Percentiles rank a stretch among this genome's conserved stretches.
Conservation (phyloP, 1,284 basidiomycete species). For the Xanthoconium separans region DNA sequence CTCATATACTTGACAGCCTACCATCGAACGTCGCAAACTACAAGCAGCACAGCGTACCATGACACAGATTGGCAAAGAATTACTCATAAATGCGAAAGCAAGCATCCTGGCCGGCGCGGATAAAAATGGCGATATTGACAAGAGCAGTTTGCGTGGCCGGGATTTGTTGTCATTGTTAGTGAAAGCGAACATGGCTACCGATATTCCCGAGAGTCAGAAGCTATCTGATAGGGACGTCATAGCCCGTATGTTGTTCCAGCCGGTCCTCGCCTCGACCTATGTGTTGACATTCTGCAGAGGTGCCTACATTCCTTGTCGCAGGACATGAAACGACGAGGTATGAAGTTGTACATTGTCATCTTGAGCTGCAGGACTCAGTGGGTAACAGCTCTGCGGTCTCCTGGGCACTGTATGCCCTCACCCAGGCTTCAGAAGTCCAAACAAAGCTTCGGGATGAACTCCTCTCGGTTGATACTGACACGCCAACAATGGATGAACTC, state of each 20-base stretch:
- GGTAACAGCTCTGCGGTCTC: conserved; percentile 45
- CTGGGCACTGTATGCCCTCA: conserved; percentile 67
- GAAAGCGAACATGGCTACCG: conserved; percentile 61
- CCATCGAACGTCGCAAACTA: neutral
- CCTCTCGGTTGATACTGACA: conserved; percentile 43
- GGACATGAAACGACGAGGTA: conserved; percentile 81
- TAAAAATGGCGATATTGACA: conserved; percentile 24
- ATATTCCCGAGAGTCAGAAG: conserved; percentile 55
- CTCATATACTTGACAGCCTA: conserved; percentile 13
- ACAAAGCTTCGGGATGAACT: conserved; percentile 69
- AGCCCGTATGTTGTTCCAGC: conserved; percentile 52
- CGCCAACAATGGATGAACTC: conserved; percentile 59
- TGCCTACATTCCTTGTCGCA: conserved; percentile 45
- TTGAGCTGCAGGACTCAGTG: neutral
- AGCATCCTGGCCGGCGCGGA: conserved; percentile 24
- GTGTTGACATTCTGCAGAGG: conserved; percentile 28
- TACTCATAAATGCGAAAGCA: conserved; percentile 47
- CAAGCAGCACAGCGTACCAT: conserved; percentile 22
- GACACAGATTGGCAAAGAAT: conserved; percentile 40
- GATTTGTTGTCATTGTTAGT: conserved; percentile 59
- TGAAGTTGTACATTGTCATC: neutral
- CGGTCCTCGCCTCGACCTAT: neutral
- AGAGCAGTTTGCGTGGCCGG: conserved; percentile 32
- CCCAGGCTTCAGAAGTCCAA: conserved; percentile 56
- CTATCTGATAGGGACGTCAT: conserved; percentile 75